Evolutionary conservation across 108 stramenopile species (phyloP), one percentile per base, ranked within the genome.

Genomic region (Epithemia pelagica): DNA sequence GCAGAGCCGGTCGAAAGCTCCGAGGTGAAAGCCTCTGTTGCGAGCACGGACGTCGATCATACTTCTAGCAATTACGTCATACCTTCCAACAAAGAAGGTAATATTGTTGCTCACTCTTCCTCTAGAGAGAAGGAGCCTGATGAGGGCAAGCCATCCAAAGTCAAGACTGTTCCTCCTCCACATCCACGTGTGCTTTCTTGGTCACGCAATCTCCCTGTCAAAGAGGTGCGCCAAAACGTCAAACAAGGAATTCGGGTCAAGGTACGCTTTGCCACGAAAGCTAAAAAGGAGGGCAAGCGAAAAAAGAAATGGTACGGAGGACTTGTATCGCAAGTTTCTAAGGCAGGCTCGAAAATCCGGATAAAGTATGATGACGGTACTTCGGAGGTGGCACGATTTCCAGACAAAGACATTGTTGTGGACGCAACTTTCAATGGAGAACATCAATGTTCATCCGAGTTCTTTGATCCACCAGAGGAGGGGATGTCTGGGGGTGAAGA

Each of bases 351-450:
- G 29, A 83, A 81, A 62, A 80, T 94, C 21, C 61, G 74, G 52
- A 90, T 94, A 57, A 82, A 84, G 57, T 94, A 94, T 66, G 92
- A 94, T 65, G 92, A 94, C 68, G 86, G 88, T 21, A 89, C 92
- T 0, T 67, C 74, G 24, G 92, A 94, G 65, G 55, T 85, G 0
- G 56, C 89, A 28, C 77, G 85, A 61, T 94, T 90, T 74, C 92
- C 92, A 7, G 92, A 94, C 59, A 78, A 82, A 62, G 92, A 94
- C 70, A 82, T 94, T 51, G 76, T 90, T 54, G 82, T 94, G 18
- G 92, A 94, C 66, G 88, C 78, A 46, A 77, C 65, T 24, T 53
- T 51, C 54, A 92, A 92, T 79, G 88, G 87, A 20, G 59, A 54
- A n/a, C 91, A 92, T 72, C 23, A 62, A 31, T 46, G 37, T 46